Evolutionary conservation across 2,329 filamentous ascomycete species (phyloP).

Genomic region (Botryotinia convoluta): DNA sequence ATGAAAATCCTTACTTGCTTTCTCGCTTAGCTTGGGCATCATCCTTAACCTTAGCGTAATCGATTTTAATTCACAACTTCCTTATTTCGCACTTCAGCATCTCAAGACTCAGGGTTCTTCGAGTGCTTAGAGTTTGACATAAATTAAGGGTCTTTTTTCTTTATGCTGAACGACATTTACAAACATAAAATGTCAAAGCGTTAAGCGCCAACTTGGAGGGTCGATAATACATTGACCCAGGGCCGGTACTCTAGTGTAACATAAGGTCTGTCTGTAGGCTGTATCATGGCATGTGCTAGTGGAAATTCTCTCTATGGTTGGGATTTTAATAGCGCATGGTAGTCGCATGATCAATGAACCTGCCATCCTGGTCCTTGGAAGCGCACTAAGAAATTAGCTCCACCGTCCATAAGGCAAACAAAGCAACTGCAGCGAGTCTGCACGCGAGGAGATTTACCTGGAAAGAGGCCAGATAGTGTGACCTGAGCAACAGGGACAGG

Average conservation of each 20-base stretch:
- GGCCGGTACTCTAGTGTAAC: not conserved
- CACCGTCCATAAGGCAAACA: constrained; percentile 14
- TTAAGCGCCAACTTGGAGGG: not conserved
- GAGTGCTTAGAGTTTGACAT: not conserved
- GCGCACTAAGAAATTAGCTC: constrained; percentile 3
- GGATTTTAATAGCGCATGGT: constrained; percentile 4
- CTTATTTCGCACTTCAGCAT: not conserved
- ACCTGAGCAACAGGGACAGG: not conserved
- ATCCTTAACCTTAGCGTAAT: not conserved
- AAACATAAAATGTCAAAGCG: not conserved
- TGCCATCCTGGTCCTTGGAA: constrained; percentile 16
- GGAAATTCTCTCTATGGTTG: not conserved
- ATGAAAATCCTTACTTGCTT: constrained; percentile 4
- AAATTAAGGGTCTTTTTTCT: constrained; percentile 9
- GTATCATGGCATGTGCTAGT: not conserved
- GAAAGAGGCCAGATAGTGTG: not conserved
- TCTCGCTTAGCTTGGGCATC: constrained; percentile 16
- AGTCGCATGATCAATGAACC: constrained; percentile 17
- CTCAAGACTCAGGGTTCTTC: not conserved
- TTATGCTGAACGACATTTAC: not conserved
- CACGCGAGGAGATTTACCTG: not conserved
- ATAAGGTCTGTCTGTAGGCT: constrained; percentile 1
- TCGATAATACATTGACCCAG: not conserved
- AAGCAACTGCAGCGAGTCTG: constrained; percentile 8
- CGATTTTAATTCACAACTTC: not conserved